Conservation (phyloP, 2,329 filamentous ascomycete species). For the Teratosphaeria destructans region DNA sequence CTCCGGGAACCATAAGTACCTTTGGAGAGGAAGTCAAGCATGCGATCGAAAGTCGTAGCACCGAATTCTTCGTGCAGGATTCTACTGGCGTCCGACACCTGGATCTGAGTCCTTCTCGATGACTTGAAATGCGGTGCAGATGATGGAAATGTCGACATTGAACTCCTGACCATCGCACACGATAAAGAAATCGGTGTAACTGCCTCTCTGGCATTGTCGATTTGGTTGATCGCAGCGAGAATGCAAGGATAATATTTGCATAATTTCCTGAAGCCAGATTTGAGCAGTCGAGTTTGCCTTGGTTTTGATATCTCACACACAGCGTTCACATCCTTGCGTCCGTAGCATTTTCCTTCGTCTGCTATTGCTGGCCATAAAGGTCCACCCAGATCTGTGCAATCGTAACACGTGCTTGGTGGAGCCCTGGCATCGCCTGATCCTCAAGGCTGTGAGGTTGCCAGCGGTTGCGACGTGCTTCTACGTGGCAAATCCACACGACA, state of each 20-base stretch:
- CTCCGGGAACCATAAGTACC: not conserved
- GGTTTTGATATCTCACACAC: not conserved
- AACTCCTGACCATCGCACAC: slow-evolving; percentile 5
- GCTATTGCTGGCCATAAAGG: not conserved
- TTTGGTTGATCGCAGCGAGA: not conserved
- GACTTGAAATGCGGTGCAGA: slow-evolving; percentile 8
- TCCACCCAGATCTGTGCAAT: not conserved
- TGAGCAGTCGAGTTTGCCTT: not conserved
- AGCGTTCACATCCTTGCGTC: not conserved
- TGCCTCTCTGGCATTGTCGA: not conserved
- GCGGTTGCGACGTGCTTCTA: too few species aligned
- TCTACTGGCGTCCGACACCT: not conserved
- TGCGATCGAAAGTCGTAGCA: slow-evolving; percentile 6
- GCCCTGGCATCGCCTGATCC: too few species aligned
- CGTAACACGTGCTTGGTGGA: not conserved
- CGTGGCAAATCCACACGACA: too few species aligned
- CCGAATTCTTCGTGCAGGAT: slow-evolving; percentile 10
- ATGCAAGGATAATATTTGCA: not conserved
- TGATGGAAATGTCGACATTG: slow-evolving; percentile 11
- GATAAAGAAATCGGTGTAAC: slow-evolving; percentile 9
- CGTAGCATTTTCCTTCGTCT: not conserved
- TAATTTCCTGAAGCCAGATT: not conserved
- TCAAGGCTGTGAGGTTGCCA: too few species aligned
- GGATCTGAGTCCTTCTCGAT: slow-evolving; percentile 3
- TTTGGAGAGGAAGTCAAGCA: slow-evolving; percentile 8